Evolutionary conservation across 768 basidiomycete genomes (phyloP).

Genomic region (Amanita subjunquillea): DNA sequence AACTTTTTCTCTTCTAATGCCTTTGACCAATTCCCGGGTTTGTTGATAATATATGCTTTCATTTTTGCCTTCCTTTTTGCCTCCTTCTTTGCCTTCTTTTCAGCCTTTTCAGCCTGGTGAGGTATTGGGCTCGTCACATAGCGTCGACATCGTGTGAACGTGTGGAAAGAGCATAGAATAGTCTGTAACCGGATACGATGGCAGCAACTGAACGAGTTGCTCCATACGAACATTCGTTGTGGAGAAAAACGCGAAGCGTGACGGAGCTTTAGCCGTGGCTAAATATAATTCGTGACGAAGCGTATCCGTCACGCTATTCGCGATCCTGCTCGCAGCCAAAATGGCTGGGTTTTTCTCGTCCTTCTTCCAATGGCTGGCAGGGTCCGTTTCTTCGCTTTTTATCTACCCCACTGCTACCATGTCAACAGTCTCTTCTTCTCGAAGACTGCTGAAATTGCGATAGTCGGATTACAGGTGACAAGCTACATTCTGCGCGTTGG

Average conservation of each 20-base stretch:
- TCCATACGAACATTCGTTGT: slow-evolving; percentile 4
- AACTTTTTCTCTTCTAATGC: background rate
- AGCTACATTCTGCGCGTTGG: background rate
- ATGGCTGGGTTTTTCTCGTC: slow-evolving; percentile 34
- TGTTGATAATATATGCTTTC: background rate
- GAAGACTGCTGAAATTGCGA: slow-evolving; percentile 78
- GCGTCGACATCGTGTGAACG: background rate
- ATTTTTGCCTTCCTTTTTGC: too few species aligned
- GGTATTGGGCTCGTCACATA: background rate
- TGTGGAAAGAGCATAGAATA: background rate
- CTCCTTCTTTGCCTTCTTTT: background rate
- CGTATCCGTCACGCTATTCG: background rate
- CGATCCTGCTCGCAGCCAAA: background rate
- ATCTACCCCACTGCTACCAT: background rate
- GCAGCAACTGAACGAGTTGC: background rate
- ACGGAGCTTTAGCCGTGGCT: background rate
- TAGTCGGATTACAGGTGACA: slow-evolving; percentile 80
- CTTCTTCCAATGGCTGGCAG: slow-evolving; percentile 35
- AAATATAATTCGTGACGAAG: background rate
- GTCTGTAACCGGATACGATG: background rate
- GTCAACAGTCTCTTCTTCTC: slow-evolving; percentile 67
- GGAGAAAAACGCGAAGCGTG: background rate
- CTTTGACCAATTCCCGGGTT: background rate
- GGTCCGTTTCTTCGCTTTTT: slow-evolving; percentile 15
- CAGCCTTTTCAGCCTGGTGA: background rate